Evolutionary conservation across 192 early-diverging fungal species (phyloP).

Genomic region (Gaertneriomyces sp.): DNA sequence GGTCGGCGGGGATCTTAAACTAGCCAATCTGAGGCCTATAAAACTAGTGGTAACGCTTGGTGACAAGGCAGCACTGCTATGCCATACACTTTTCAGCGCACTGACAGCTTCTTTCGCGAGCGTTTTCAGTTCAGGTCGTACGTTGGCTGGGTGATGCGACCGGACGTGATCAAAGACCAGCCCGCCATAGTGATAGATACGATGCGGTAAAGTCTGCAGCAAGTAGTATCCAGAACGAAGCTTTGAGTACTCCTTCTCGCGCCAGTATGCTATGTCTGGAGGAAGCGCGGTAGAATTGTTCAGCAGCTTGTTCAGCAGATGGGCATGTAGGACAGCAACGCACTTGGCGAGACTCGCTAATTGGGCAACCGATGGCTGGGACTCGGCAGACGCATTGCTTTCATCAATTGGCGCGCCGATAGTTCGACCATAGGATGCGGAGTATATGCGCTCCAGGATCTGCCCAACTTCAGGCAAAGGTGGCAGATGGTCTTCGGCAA

Average conservation of each 20-base stretch:
- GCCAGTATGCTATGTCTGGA: constrained; percentile 26
- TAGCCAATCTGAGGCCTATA: constrained; percentile 8
- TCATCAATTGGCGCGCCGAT: too few relatives aligned
- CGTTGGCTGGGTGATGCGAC: constrained; percentile 9
- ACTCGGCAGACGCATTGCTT: background rate
- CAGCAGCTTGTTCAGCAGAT: constrained; percentile 24
- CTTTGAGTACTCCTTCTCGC: constrained; percentile 16
- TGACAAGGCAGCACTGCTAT: background rate
- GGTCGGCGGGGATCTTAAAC: constrained; percentile 10
- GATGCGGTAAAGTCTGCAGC: constrained; percentile 20
- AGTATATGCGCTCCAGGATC: background rate
- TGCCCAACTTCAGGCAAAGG: constrained; percentile 7
- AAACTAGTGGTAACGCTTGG: background rate
- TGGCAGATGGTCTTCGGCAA: constrained; percentile 21
- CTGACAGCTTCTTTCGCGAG: constrained; percentile 13
- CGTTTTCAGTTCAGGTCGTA: constrained; percentile 19
- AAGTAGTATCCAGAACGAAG: constrained; percentile 22
- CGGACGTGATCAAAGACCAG: constrained; percentile 2
- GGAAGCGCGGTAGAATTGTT: constrained; percentile 16
- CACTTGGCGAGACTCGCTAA: constrained; percentile 23
- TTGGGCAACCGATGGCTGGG: constrained; percentile 12
- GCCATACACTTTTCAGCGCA: background rate
- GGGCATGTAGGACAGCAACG: constrained; percentile 25
- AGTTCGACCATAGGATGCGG: background rate
- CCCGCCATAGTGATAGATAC: constrained; percentile 13